Percentiles rank a stretch among this genome's conserved stretches.
These are phyloP conservation scores for Sarocladium brachiariae DNA, from an alignment of 2,329 filamentous ascomycete genomes.

Conservation along the genomic window DNA sequence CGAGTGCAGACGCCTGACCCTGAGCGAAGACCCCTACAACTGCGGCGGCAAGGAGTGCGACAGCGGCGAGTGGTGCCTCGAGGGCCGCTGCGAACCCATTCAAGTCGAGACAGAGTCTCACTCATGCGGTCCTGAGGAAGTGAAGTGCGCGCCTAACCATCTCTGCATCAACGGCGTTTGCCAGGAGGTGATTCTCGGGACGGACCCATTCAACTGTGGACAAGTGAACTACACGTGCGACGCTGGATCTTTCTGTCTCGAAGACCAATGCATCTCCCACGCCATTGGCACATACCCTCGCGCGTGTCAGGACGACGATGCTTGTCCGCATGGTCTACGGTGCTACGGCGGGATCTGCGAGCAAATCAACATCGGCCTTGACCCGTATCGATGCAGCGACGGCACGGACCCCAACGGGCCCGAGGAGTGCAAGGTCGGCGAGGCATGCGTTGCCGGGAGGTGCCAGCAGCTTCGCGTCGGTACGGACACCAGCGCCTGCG, in stretches of 20 bases:
- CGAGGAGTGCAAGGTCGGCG: not conserved
- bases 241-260: constrained; percentile 6
- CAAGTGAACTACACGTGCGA: constrained; percentile 1
- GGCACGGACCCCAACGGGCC: not conserved
- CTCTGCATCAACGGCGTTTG: constrained; percentile 5
- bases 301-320: not conserved
- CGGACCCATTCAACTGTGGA: constrained; percentile 1
- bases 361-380: constrained; percentile 8
- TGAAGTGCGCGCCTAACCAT: not conserved
- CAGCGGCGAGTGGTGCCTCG: constrained; percentile 1
- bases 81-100: not conserved
- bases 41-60: constrained; percentile 6
- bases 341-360: constrained; percentile 4
- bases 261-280: not conserved
- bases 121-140: not conserved
- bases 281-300: not conserved
- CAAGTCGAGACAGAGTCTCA: constrained; percentile 7
- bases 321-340: not conserved
- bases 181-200: not conserved
- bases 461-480: not conserved
- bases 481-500: not conserved
- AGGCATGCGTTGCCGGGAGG: not conserved
- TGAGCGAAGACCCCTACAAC: not conserved
- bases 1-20: not conserved
- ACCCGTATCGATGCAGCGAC: constrained; percentile 4